Base-by-base conservation (phyloP, 2,329 filamentous ascomycete genomes). In the Fusarium mexicanum region DNA sequence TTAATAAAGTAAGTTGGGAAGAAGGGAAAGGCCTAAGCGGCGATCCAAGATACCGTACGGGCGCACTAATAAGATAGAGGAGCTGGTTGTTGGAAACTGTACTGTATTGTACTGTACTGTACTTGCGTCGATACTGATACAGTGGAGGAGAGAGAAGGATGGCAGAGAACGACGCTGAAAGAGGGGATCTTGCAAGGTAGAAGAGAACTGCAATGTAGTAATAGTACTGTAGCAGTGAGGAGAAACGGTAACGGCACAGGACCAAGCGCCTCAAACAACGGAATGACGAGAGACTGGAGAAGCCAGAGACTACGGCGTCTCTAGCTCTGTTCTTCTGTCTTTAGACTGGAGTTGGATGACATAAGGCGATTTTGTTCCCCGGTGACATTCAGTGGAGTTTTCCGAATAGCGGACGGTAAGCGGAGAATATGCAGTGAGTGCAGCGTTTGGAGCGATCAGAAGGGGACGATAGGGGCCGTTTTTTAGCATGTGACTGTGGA, bases 221-320 rank as follows among this genome's bases (percentile, higher is more conserved):
- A 51, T 50, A 18, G 33, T 41, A 67, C 57, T 65, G 53, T 62
- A 53, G 40, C 35, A 60, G 24, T 31, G 46, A 59, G 60, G 51
- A 50, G 65, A 62, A 71, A 50, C 43, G 65, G 38, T 47, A 70
- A 59, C 61, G 54, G 64, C 48, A 60, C 58, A 44, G 57, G 54
- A 54, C 47, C 43, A 58, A 41, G 33, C 64, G 61, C 69, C 69
- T 73, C 69, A 48, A 31, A 60, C 60, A 75, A 61, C 60, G 61
- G 68, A 67, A 74, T 76, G 74, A 76, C 69, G 68, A 77, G 76
- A 77, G 67, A 76, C 72, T 63, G 37, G 67, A 60, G 69, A 75
- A 73, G 50, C 58, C 50, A 66, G 54, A 66, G 67, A 54, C 67
- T 53, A 60, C 47, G 51, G 64, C 54, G 72, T 63, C 55, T 55